Conservation (phyloP, 2,329 filamentous ascomycete genomes). For the Epichloe elymi region DNA sequence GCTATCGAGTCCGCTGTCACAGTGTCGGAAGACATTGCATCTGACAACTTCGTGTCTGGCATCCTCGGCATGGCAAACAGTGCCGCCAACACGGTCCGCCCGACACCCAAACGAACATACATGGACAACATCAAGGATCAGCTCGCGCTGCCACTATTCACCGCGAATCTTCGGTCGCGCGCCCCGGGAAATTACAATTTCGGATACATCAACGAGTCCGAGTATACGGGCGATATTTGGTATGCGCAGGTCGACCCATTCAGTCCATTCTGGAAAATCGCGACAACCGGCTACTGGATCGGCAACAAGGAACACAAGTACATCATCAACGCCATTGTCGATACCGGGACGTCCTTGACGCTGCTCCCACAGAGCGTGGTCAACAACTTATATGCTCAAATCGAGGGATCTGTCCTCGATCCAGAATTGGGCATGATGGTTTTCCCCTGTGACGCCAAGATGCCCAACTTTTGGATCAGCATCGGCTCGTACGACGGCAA, state of each 20-base stretch:
- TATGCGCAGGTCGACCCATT: conserved; percentile 38
- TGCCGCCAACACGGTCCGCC: conserved; percentile 20
- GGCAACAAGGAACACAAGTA: conserved; percentile 19
- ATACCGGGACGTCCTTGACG: conserved; percentile 58
- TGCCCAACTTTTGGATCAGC: conserved; percentile 31
- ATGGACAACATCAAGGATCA: conserved; percentile 21
- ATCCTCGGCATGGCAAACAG: conserved; percentile 23
- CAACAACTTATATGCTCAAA: conserved; percentile 44
- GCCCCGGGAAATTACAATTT: conserved; percentile 26
- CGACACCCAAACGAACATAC: conserved; percentile 19
- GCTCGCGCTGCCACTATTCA: conserved; percentile 22
- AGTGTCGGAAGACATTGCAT: conserved; percentile 34
- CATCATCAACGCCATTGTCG: conserved; percentile 40
- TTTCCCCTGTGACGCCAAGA: conserved; percentile 38
- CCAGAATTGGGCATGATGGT: conserved; percentile 38
- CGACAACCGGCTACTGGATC: conserved; percentile 39
- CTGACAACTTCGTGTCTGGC: conserved; percentile 21
- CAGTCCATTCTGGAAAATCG: conserved; percentile 51
- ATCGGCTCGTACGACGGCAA: conserved; percentile 21
- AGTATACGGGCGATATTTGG: conserved; percentile 44
- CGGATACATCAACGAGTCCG: conserved; percentile 37
- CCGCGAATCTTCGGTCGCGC: conserved; percentile 20
- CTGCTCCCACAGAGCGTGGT: conserved; percentile 42
- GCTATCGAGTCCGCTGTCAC: conserved; percentile 51
- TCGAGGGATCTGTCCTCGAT: conserved; percentile 36